phyloP scores from a whole-genome alignment of 2,329 filamentous ascomycete genomes.

The Fusarium hainanense region DNA sequence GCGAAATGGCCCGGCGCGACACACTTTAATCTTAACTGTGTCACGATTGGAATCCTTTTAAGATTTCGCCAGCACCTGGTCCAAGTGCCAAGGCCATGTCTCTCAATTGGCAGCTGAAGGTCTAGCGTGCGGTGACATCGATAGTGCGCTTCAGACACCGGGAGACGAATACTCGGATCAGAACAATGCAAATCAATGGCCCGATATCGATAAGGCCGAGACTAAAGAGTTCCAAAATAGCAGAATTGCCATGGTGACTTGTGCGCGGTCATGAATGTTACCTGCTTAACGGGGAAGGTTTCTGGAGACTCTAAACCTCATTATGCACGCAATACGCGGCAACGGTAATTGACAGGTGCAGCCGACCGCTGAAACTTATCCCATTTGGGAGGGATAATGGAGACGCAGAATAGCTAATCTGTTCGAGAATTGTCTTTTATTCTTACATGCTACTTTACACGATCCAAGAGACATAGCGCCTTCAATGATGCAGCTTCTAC shows the following conservation, averaged over 20 bases:
- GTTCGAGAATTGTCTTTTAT: neutral
- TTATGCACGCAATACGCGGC: neutral
- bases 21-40: neutral
- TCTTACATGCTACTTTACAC: neutral
- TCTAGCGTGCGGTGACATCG: neutral
- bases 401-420: neutral
- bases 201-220: neutral
- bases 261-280: neutral
- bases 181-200: neutral
- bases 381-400: neutral
- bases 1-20: neutral
- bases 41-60: neutral
- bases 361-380: neutral
- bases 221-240: neutral
- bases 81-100: neutral
- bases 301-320: neutral
- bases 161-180: neutral
- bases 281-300: neutral
- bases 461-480: neutral
- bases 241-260: neutral
- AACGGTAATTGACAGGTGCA: neutral
- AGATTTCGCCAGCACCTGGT: neutral
- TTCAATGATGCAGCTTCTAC: neutral
- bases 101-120: neutral
- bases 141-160: neutral